Evolutionary conservation across 768 basidiomycete genomes (phyloP), one percentile per base, ranked within the genome.

Genomic region (Mycena galopus): DNA sequence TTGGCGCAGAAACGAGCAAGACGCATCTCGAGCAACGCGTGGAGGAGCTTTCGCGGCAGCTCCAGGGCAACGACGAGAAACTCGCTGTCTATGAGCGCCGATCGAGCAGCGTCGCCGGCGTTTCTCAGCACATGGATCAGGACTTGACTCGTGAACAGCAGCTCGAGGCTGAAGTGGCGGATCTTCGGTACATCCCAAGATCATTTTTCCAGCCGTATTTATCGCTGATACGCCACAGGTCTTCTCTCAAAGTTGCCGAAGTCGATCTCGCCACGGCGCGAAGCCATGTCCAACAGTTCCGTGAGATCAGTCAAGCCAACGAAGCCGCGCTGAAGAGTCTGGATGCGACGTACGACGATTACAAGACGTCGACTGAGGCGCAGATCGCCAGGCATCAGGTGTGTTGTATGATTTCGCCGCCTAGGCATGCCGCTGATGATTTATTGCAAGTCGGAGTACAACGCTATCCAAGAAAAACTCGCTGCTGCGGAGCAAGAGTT

Each of bases 41-140:
- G 7, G 88, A 88, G 23, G 90, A 92, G 47, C 82, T 94, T 35
- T 81, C 81, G 23, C 86, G 83, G 37, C 91, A 93, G 72, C 80
- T 94, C 7, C 90, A 93, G 73, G 93, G 93, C 33, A 91, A 91
- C 67, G 89, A 91, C 56, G 95, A 96, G 85, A 96, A 96, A 81
- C 87, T 96, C 32, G 86, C 94, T 2, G 94, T 96, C 2, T 97
- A 95, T 76, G 95, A 96, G 78, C 90, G 94, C 42, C 86, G 93
- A 59, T 78, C 88, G 10, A 79, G 86, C 9, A 77, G 82, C 5
- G 77, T 78, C 7, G 72, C 74, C 55, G 82, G 83, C 25, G 65
- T 81, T 14, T 74, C 82, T 65, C 80, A 84, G 53, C 76, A 74
- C 19, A 78, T 79, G 29, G 85, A 88, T 72, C 83, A 86, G 64